A percentile compares a stretch with the other conserved stretches of the same genome.
phyloP scores from a whole-genome alignment of 2,329 filamentous ascomycete species.

The Fusarium dimerum region DNA sequence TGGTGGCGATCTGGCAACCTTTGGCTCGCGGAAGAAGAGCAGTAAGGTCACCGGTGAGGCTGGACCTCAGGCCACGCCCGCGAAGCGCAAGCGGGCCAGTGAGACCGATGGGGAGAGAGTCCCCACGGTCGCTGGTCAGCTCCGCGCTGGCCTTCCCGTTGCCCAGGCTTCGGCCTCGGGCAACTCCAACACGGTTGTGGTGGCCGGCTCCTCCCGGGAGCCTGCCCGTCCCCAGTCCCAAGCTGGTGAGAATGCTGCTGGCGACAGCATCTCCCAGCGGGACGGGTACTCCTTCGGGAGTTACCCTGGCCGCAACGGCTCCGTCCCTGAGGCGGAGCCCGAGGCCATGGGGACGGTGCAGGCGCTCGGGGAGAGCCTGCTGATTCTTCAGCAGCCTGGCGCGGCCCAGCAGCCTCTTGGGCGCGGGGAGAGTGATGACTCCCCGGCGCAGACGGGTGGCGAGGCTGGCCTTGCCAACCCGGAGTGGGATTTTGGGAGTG shows the following conservation, averaged over 20 bases:
- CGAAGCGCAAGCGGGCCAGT: not conserved
- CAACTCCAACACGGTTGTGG: not conserved
- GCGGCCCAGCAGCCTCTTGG: not conserved
- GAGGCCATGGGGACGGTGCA: not conserved
- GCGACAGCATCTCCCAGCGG: not conserved
- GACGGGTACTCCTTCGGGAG: not conserved
- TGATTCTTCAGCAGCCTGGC: not conserved
- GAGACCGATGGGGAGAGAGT: not conserved
- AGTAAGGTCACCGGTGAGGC: not conserved
- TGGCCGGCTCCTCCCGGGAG: not conserved
- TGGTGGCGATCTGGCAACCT: not conserved
- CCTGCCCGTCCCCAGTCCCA: not conserved
- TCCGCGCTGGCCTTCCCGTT: not conserved
- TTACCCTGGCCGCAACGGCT: not conserved
- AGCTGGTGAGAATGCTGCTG: not conserved
- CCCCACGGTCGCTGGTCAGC: not conserved
- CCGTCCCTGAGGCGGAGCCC: not conserved
- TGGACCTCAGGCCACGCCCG: not conserved
- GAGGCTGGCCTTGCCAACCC: not conserved
- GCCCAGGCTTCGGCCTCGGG: not conserved
- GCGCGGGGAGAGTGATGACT: not conserved
- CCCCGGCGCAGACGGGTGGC: not conserved
- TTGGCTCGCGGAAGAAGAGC: not conserved
- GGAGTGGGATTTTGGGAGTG: not conserved
- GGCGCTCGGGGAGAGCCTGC: not conserved